Percentiles rank a stretch among this genome's conserved stretches.
phyloP scores from a whole-genome alignment of 495 filamentous ascomycete species.

The Podospora tetraspora region DNA sequence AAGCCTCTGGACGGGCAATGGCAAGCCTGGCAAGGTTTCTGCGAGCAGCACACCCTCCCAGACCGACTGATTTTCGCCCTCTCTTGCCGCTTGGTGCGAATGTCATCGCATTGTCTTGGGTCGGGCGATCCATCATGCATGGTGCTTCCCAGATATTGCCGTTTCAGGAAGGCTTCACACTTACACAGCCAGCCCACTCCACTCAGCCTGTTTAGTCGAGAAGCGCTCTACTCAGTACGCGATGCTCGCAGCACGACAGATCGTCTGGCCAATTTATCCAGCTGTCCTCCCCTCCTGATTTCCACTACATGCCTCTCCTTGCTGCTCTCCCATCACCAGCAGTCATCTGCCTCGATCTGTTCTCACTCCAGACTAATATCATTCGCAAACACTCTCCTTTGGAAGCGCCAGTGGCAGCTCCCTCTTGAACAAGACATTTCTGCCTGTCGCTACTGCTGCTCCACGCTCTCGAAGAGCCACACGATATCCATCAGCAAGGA shows the following conservation, averaged over 20 bases:
- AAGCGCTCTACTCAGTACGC: background rate
- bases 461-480: background rate
- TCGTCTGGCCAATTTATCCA: conserved; percentile 17
- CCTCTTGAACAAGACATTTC: background rate
- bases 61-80: background rate
- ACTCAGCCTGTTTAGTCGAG: background rate
- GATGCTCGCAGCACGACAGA: conserved; percentile 15
- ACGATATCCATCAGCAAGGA: background rate
- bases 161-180: conserved; percentile 30
- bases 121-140: conserved; percentile 17
- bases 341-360: conserved; percentile 14
- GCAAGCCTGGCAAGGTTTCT: background rate
- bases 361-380: conserved; percentile 12
- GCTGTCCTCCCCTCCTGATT: conserved; percentile 15
- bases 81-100: background rate
- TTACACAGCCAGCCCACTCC: conserved; percentile 13
- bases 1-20: background rate
- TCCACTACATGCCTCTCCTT: conserved; percentile 19
- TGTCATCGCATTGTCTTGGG: conserved; percentile 13
- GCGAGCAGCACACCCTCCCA: background rate
- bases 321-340: conserved; percentile 7
- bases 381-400: conserved; percentile 16
- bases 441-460: background rate
- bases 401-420: conserved; percentile 24
- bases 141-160: conserved; percentile 11